Conservation (phyloP, 1,139 yeast genomes). For the Magnusiomyces tetraspermus region DNA sequence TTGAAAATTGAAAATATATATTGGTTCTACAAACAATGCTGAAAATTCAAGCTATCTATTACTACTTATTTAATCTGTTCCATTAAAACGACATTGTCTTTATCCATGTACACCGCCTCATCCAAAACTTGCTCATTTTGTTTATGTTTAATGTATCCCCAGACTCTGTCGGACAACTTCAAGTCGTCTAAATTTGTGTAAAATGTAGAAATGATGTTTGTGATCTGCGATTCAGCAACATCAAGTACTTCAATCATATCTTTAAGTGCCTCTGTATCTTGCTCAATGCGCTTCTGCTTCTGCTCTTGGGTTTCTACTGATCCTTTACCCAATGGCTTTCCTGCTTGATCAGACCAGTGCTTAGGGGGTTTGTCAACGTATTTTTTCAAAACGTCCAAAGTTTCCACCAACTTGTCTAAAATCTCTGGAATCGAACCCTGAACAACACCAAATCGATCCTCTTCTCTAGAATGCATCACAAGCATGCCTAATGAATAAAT, state of each 20-base stretch:
- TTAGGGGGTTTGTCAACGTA: conserved; percentile 27
- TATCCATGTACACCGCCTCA: not conserved
- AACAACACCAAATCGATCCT: conserved; percentile 35
- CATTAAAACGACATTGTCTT: not conserved
- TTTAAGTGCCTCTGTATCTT: not conserved
- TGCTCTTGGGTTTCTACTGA: conserved; percentile 14
- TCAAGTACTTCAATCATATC: not conserved
- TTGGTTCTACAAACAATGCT: too few relatives aligned
- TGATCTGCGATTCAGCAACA: not conserved
- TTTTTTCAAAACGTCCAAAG: conserved; percentile 23
- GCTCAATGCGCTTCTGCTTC: not conserved
- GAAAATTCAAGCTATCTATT: too few relatives aligned
- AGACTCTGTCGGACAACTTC: not conserved
- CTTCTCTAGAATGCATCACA: conserved; percentile 27
- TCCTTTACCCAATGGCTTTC: conserved; percentile 9
- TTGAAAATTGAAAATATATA: too few relatives aligned
- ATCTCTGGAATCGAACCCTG: conserved; percentile 33
- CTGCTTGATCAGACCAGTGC: conserved; percentile 29
- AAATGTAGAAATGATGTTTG: not conserved
- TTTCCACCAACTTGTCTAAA: conserved; percentile 24
- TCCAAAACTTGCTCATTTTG: not conserved
- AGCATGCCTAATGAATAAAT: conserved; percentile 25
- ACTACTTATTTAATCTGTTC: not conserved
- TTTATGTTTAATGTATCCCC: not conserved
- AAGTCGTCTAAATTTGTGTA: conserved; percentile 1